Conservation (phyloP, 1,139 yeast species). For the Kurtzmaniella natalensis region DNA sequence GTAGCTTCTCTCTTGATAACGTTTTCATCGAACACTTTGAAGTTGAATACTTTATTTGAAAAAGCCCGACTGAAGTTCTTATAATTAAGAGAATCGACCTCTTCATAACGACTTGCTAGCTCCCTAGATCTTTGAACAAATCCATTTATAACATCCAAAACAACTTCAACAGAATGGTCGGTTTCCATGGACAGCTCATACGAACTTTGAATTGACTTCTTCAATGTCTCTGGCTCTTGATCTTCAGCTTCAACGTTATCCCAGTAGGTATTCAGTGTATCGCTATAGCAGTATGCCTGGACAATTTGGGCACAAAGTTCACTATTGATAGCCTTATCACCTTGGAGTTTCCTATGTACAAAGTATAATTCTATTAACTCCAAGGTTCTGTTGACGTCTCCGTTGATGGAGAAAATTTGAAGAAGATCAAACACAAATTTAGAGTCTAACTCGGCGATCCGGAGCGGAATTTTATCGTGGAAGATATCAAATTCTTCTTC, state of each 20-base stretch:
- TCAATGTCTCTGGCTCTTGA: not conserved
- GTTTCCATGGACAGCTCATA: conserved; percentile 4
- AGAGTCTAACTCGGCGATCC: conserved; percentile 7
- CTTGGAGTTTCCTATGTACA: conserved; percentile 27
- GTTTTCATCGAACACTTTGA: conserved; percentile 20
- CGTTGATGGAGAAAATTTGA: conserved; percentile 30
- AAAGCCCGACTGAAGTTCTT: conserved; percentile 28
- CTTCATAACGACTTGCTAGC: conserved; percentile 8
- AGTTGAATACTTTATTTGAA: conserved; percentile 27
- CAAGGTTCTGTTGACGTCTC: conserved; percentile 35
- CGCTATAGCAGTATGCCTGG: conserved; percentile 34
- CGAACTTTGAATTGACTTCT: not conserved
- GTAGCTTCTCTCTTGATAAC: conserved; percentile 16
- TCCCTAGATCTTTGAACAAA: conserved; percentile 15
- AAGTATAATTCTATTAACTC: conserved; percentile 35
- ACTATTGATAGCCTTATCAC: conserved; percentile 30
- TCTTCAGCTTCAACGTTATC: conserved; percentile 8
- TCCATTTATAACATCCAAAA: conserved; percentile 30
- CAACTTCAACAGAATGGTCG: conserved; percentile 25
- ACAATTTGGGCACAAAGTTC: conserved; percentile 32
- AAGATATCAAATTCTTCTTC: not conserved
- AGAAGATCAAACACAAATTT: conserved; percentile 21
- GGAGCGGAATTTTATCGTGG: not conserved
- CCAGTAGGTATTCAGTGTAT: conserved; percentile 10
- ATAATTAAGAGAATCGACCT: conserved; percentile 15